A percentile compares a stretch with the other conserved stretches of the same genome.
phyloP scores from a whole-genome alignment of 805 yeast genomes.

The Wickerhamomyces alni region DNA sequence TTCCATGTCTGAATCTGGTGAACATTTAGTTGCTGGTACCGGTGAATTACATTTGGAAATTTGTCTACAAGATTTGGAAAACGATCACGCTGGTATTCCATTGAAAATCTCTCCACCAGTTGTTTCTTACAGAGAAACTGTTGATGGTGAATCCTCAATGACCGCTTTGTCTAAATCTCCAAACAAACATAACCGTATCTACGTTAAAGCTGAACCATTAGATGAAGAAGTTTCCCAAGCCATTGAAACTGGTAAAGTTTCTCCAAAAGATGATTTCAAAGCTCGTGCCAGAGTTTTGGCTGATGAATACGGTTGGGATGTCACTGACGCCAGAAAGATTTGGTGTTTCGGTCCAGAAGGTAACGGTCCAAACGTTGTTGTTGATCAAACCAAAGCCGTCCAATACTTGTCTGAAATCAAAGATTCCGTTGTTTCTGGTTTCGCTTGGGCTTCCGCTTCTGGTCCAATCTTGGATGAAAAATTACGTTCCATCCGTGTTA shows the following conservation, averaged over 20 bases:
- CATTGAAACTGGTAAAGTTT: slow-evolving; percentile 87
- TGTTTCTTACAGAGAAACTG: slow-evolving; percentile 98
- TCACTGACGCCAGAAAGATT: slow-evolving; percentile 99
- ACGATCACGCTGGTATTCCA: slow-evolving; percentile 99
- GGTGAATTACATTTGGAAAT: slow-evolving; percentile 99
- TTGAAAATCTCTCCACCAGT: slow-evolving; percentile 96
- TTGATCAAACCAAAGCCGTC: slow-evolving; percentile 99
- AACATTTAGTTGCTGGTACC: slow-evolving; percentile 99
- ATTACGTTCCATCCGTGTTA: slow-evolving; percentile 93
- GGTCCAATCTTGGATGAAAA: slow-evolving; percentile 98
- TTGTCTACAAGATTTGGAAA: slow-evolving; percentile 91
- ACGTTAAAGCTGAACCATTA: slow-evolving; percentile 94
- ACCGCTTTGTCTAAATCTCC: slow-evolving; percentile 98
- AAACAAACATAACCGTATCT: slow-evolving; percentile 99
- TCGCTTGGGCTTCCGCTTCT: slow-evolving; percentile 99
- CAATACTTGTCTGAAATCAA: slow-evolving; percentile 98
- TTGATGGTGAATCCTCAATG: slow-evolving; percentile 88
- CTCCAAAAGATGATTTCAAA: slow-evolving; percentile 97
- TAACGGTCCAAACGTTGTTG: slow-evolving; percentile 96
- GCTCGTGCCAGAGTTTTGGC: slow-evolving; percentile 98
- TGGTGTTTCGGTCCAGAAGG: slow-evolving; percentile 99
- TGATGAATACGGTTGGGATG: slow-evolving; percentile 99
- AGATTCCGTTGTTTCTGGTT: slow-evolving; percentile 99
- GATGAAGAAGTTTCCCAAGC: slow-evolving; percentile 90
- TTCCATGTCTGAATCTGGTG: slow-evolving; percentile 90